A percentile compares a stretch with the other conserved stretches of the same genome.
These are phyloP conservation scores for Tetrapisispora taiwanensis DNA, from an alignment of 805 yeast species.

Conservation along the genomic window DNA sequence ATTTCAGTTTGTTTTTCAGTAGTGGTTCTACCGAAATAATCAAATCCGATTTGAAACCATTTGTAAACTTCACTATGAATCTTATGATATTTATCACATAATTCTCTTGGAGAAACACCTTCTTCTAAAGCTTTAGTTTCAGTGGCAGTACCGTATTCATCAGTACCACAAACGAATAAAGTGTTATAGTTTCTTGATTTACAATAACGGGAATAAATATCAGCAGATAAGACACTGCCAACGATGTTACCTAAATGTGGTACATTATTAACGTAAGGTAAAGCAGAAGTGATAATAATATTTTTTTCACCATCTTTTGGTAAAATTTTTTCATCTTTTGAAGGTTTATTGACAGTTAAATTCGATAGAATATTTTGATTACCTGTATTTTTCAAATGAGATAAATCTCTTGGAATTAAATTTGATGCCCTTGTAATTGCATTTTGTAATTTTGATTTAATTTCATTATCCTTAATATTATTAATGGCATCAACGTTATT, in stretches of 20 bases:
- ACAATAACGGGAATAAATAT: slow-evolving; percentile 81
- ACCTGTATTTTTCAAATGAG: slow-evolving; percentile 34
- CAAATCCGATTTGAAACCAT: slow-evolving; percentile 95
- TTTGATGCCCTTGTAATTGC: slow-evolving; percentile 40
- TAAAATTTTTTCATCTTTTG: slow-evolving; percentile 33
- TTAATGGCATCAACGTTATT: slow-evolving; percentile 6
- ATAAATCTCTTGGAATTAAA: slow-evolving; percentile 23
- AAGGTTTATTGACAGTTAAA: slow-evolving; percentile 12
- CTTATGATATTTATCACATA: slow-evolving; percentile 83
- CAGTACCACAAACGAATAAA: slow-evolving; percentile 89
- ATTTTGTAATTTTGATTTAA: slow-evolving; percentile 19
- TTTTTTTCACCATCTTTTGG: slow-evolving; percentile 72
- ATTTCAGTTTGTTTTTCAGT: slow-evolving; percentile 86
- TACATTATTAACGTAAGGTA: slow-evolving; percentile 96
- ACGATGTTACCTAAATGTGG: slow-evolving; percentile 97
- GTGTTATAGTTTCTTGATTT: slow-evolving; percentile 84
- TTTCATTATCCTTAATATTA: background rate
- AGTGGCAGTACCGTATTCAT: slow-evolving; percentile 98
- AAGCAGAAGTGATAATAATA: slow-evolving; percentile 85
- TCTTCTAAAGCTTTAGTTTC: slow-evolving; percentile 97
- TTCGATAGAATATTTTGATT: slow-evolving; percentile 22
- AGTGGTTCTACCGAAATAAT: slow-evolving; percentile 93
- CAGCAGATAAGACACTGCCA: slow-evolving; percentile 92
- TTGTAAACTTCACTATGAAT: slow-evolving; percentile 86
- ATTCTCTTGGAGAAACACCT: slow-evolving; percentile 72